A percentile compares a stretch with the other conserved stretches of the same genome.
phyloP scores from a whole-genome alignment of 208 protist species.

The Balamuthia mandrillaris region DNA sequence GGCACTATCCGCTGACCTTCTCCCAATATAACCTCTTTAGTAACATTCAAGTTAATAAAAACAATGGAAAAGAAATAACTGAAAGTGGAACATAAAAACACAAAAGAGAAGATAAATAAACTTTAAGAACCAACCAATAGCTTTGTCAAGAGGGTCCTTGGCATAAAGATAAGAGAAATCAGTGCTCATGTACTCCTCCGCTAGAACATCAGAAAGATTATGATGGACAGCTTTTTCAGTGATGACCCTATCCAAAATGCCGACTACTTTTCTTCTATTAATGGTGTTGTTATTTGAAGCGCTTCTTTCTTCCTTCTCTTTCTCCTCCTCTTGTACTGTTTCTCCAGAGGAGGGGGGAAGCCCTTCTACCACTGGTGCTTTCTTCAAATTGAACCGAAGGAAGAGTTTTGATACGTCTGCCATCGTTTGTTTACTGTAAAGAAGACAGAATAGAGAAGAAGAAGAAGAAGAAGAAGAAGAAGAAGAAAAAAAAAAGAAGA shows the following conservation, averaged over 20 bases:
- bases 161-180: neutral
- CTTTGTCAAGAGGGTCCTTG: neutral
- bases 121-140: neutral
- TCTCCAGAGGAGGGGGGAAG: neutral
- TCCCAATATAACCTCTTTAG: constrained; percentile 7
- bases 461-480: neutral
- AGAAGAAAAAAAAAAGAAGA: neutral
- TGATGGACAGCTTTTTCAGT: constrained; percentile 19
- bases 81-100: neutral
- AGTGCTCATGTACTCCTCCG: constrained; percentile 37
- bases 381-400: constrained; percentile 21
- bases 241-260: constrained; percentile 16
- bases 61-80: neutral
- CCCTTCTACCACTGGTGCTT: constrained; percentile 28
- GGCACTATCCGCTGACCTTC: constrained; percentile 20
- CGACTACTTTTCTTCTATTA: neutral
- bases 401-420: neutral
- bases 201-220: neutral
- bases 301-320: neutral
- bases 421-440: neutral
- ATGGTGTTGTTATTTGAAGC: neutral
- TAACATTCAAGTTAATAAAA: neutral
- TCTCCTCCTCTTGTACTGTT: neutral
- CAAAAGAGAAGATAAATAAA: neutral
- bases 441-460: neutral